Evolutionary conservation across 83 land plant species (phyloP), one percentile per base, ranked within the genome.

Genomic region (Picea abies): DNA sequence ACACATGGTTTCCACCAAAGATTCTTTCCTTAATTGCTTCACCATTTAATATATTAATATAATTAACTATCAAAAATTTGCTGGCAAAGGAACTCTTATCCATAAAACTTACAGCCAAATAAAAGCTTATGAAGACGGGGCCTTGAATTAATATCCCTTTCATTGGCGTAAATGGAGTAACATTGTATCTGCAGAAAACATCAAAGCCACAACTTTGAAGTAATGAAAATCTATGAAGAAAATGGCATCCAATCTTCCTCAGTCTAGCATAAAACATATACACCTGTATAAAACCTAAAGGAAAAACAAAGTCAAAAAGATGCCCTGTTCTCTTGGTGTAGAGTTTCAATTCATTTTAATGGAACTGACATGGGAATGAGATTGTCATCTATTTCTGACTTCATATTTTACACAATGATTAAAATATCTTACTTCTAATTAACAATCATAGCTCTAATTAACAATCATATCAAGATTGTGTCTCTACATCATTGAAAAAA

Each of bases 71-170:
- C 77, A 73, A 39, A 73, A 23, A 49, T 3, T 23, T 44, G 26
- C 76, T 20, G 17, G 26, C 77, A 73, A 73, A 19, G 25, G 9
- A 44, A 73, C 23, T 52, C 56, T 44, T 44, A 6, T 20, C 23
- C 58, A n/a, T 71, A 44, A 23, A 58, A 86, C 93, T 88, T 88
- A 91, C 97, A 67, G 91, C 97, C 62, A 94, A 85, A 87, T 87
- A 94, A 83, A 92, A 92, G 72, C 93, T 87, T 77, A 92, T 79
- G 83, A 94, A 94, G 56, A 94, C 60, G 16, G 97, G 97, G 41
- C 88, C 95, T 83, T 91, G 93, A 62, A 95, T 87, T 63, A 95
- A 80, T 17, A 90, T 83, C 39, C 97, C 97, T 71, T 91, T 88
- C 87, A 95, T 5, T 39, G 94, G 95, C 37, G 92, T 87, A 15